A percentile compares a stretch with the other conserved stretches of the same genome.
Conservation (phyloP, 2,329 filamentous ascomycete genomes). For the Fusarium secorum region DNA sequence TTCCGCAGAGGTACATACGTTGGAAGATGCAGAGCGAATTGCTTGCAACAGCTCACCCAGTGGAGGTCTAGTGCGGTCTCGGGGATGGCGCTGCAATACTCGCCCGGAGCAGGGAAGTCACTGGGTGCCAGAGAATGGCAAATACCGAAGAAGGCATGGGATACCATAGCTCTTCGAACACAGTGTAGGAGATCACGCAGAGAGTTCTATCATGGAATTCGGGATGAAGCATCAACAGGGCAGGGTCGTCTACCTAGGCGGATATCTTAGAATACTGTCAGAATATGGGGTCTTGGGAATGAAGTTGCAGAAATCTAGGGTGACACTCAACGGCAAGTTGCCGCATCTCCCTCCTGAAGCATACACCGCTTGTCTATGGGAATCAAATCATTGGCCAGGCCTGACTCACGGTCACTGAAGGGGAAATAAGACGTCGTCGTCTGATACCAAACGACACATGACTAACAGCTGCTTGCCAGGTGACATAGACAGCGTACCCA, state of each 20-base stretch:
- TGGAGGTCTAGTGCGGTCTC: constrained; percentile 62
- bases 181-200: constrained; percentile 14
- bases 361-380: background rate
- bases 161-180: constrained; percentile 70
- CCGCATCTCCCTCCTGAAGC: background rate
- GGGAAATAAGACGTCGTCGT: background rate
- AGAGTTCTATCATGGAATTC: background rate
- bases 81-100: constrained; percentile 30
- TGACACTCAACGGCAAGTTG: background rate
- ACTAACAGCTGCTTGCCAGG: constrained; percentile 16
- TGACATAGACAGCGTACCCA: background rate
- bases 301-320: background rate
- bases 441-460: background rate
- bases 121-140: constrained; percentile 68
- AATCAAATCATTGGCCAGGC: background rate
- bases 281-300: background rate
- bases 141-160: constrained; percentile 72
- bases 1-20: constrained; percentile 60
- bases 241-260: accelerated
- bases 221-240: background rate
- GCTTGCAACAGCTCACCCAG: constrained; percentile 57
- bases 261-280: background rate
- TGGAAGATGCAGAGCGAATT: constrained; percentile 49
- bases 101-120: constrained; percentile 62
- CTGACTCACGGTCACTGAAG: background rate